phyloP scores from a whole-genome alignment of 805 yeast genomes.

The Nakazawaea sp. region DNA sequence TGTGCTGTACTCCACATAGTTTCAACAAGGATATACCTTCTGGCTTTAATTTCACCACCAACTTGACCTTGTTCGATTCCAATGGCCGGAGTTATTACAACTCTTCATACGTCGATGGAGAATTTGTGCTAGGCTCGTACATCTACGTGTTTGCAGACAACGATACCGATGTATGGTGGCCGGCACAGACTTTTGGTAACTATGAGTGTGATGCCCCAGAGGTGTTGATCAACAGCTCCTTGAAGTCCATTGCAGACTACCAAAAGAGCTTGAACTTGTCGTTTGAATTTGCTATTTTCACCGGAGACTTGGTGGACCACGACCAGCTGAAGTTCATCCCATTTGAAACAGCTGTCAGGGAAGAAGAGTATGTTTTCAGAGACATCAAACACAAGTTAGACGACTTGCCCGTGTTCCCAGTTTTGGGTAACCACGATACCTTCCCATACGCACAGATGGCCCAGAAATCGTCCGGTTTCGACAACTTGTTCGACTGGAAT shows the following conservation, averaged over 20 bases:
- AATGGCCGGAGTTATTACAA: conserved; percentile 17
- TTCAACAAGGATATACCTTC: conserved; percentile 32
- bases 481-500: conserved; percentile 35
- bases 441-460: conserved; percentile 70
- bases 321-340: conserved; percentile 43
- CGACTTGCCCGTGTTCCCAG: conserved; percentile 52
- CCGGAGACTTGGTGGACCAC: conserved; percentile 73
- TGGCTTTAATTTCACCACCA: conserved; percentile 31
- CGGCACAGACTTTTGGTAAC: conserved; percentile 57
- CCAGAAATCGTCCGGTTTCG: conserved; percentile 38
- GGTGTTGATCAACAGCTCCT: conserved; percentile 49
- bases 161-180: conserved; percentile 28
- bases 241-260: conserved; percentile 33
- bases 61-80: conserved; percentile 11
- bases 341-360: conserved; percentile 38
- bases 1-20: conserved; percentile 57
- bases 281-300: conserved; percentile 59
- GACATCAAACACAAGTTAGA: conserved; percentile 43
- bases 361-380: conserved; percentile 45
- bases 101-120: conserved; percentile 22
- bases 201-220: conserved; percentile 66
- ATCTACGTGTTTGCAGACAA: conserved; percentile 18
- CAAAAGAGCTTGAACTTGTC: conserved; percentile 24
- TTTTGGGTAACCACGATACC: conserved; percentile 66
- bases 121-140: conserved; percentile 22